phyloP scores from a whole-genome alignment of 768 basidiomycete species.

The Phylloporus sp. region DNA sequence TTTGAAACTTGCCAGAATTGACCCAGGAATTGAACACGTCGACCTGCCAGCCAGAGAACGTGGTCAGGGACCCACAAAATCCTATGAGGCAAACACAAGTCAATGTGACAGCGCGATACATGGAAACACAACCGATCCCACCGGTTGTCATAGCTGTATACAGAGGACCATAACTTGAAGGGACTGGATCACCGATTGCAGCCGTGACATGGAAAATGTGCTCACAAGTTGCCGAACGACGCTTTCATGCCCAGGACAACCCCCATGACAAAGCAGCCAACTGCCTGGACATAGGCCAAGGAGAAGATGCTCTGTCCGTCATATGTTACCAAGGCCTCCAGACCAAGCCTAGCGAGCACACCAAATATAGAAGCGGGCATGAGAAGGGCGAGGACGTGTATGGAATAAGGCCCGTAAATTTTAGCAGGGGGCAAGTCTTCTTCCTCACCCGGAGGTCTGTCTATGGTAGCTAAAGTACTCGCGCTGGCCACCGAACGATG shows the following conservation, averaged over 20 bases:
- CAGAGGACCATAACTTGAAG: constrained; percentile 74
- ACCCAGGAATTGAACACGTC: constrained; percentile 85
- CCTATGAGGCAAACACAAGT: constrained; percentile 39
- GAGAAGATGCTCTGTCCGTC: constrained; percentile 75
- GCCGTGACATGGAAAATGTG: constrained; percentile 7
- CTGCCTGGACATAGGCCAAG: constrained; percentile 78
- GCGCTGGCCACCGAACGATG: constrained; percentile 33
- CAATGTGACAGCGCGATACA: not conserved
- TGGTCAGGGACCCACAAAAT: constrained; percentile 94
- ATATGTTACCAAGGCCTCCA: constrained; percentile 71
- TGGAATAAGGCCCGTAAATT: constrained; percentile 51
- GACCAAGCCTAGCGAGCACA: constrained; percentile 75
- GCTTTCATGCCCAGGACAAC: constrained; percentile 65
- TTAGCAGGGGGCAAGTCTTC: constrained; percentile 34
- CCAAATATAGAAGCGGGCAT: constrained; percentile 84
- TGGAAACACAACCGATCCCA: constrained; percentile 24
- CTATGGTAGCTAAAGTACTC: constrained; percentile 39
- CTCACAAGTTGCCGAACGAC: constrained; percentile 73
- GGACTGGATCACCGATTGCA: constrained; percentile 6
- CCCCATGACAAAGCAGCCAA: constrained; percentile 93
- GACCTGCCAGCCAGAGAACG: constrained; percentile 94
- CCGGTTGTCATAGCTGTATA: constrained; percentile 89
- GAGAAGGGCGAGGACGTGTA: constrained; percentile 65
- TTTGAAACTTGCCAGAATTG: constrained; percentile 52
- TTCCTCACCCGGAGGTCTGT: constrained; percentile 36